phyloP scores from a whole-genome alignment of 306 rosid species.

The Boehmeria nivea region DNA sequence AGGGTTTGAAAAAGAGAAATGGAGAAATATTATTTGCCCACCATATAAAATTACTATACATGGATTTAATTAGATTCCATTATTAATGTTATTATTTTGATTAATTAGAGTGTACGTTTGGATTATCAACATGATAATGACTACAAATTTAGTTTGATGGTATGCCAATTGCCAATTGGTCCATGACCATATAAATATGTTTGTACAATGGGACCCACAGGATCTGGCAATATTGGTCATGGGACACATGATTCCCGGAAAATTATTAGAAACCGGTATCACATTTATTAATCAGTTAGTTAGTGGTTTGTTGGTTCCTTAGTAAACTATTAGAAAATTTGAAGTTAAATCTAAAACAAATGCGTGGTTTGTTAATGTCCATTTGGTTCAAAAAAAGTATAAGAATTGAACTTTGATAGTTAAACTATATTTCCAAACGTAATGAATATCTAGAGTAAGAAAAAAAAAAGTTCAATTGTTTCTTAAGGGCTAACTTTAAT shows the following conservation, averaged over 20 bases:
- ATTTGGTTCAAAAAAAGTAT: background rate
- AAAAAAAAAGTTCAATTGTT: no score
- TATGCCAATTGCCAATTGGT: no score
- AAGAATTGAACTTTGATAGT: background rate
- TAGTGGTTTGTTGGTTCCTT: background rate
- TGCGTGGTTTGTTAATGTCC: background rate
- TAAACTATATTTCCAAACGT: no score
- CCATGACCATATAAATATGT: background rate
- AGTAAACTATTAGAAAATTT: background rate
- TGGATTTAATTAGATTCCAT: background rate
- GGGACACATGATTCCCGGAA: background rate
- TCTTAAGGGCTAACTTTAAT: no score
- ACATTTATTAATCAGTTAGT: background rate
- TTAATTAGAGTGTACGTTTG: slow-evolving; percentile 2
- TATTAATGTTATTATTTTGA: no score
- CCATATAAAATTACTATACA: no score
- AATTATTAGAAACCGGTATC: background rate
- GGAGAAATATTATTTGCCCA: no score
- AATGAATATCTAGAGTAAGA: no score
- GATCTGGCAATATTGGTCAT: slow-evolving; percentile 1
- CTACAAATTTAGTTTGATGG: background rate
- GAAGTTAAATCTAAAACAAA: background rate
- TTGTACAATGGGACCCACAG: background rate
- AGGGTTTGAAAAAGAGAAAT: no score
- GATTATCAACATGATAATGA: slow-evolving; percentile 2